Conservation (phyloP, 495 filamentous ascomycete species). For the Penicillium verhagenii region DNA sequence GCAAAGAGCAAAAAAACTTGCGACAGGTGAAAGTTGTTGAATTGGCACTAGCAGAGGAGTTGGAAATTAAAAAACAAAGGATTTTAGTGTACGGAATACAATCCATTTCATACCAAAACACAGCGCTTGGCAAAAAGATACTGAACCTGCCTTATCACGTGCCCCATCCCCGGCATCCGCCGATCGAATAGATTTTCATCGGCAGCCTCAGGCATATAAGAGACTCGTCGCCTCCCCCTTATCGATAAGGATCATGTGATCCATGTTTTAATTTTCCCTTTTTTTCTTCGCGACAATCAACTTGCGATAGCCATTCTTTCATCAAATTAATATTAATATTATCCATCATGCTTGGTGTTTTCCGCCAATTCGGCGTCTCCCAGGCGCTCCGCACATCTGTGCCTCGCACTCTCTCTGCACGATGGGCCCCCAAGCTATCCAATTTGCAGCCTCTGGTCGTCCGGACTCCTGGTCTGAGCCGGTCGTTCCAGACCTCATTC, state of each 20-base stretch:
- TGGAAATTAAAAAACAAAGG: too few relatives aligned
- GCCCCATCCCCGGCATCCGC: too few relatives aligned
- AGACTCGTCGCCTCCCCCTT: constrained; percentile 1
- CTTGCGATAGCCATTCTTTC: neutral
- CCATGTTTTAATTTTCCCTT: constrained; percentile 16
- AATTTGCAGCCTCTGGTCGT: constrained; percentile 30
- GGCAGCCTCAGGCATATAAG: constrained; percentile 6
- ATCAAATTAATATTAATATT: neutral
- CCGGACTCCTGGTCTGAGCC: constrained; percentile 17
- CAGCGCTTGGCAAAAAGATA: too few relatives aligned
- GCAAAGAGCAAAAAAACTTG: too few relatives aligned
- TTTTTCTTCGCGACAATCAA: constrained; percentile 7
- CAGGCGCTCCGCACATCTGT: constrained; percentile 38
- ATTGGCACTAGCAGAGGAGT: too few relatives aligned
- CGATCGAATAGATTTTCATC: too few relatives aligned
- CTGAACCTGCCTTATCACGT: too few relatives aligned
- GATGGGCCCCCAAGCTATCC: constrained; percentile 28
- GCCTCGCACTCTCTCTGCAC: constrained; percentile 28
- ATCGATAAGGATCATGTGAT: constrained; percentile 31
- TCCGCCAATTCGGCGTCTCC: constrained; percentile 41
- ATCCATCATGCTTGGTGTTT: constrained; percentile 40
- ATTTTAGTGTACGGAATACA: too few relatives aligned
- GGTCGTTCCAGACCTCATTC: constrained; percentile 36
- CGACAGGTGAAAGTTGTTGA: too few relatives aligned
- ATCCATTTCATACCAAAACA: too few relatives aligned